A percentile compares a stretch with the other conserved stretches of the same genome.
phyloP scores from a whole-genome alignment of 2,329 filamentous ascomycete species.

The Aspergillus fumigatus region DNA sequence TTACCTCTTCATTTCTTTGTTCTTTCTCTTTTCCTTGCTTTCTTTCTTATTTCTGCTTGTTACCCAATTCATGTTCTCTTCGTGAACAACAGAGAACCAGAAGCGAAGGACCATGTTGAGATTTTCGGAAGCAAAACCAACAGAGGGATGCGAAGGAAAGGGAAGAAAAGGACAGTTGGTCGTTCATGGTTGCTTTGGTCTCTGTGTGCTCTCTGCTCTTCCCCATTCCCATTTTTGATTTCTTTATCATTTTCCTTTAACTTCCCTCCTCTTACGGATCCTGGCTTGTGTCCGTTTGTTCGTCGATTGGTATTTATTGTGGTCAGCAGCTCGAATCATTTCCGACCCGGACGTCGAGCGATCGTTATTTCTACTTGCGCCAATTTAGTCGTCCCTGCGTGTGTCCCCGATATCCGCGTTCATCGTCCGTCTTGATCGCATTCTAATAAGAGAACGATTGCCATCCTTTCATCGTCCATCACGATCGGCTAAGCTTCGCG shows the following conservation, averaged over 20 bases:
- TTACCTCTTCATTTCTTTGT: not conserved
- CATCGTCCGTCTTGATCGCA: slow-evolving; percentile 21
- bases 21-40: not conserved
- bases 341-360: slow-evolving; percentile 25
- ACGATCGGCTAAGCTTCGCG: slow-evolving; percentile 11
- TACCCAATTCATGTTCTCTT: not conserved
- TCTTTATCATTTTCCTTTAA: not conserved
- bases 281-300: not conserved
- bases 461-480: slow-evolving; percentile 13
- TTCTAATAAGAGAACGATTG: slow-evolving; percentile 21
- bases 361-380: slow-evolving; percentile 16
- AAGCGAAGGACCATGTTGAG: not conserved
- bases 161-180: not conserved
- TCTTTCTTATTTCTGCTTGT: not conserved
- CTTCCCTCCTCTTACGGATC: not conserved
- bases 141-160: not conserved
- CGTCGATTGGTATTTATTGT: slow-evolving; percentile 24
- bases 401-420: slow-evolving; percentile 19
- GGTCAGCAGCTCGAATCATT: slow-evolving; percentile 24
- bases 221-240: not conserved
- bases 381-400: slow-evolving; percentile 20
- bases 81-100: not conserved
- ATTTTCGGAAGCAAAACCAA: not conserved
- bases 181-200: not conserved
- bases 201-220: not conserved